A percentile compares a stretch with the other conserved stretches of the same genome.
phyloP scores from a whole-genome alignment of 2,329 filamentous ascomycete species.

The Alternaria metachromatica region DNA sequence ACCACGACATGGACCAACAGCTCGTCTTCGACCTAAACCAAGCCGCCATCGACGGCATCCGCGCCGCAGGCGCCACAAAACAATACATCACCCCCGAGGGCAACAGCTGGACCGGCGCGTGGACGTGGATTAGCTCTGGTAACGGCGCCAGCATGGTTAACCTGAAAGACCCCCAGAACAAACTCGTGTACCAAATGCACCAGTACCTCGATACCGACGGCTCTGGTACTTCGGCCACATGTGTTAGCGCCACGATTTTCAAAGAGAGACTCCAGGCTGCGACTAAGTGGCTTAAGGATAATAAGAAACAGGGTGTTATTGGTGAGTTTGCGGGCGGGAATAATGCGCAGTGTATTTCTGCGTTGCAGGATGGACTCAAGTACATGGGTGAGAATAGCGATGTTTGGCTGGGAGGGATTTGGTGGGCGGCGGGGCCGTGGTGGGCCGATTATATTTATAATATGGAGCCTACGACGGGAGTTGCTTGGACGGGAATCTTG shows the following conservation, averaged over 20 bases:
- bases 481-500: slow-evolving; percentile 48
- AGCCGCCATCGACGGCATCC: slow-evolving; percentile 56
- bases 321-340: slow-evolving; percentile 63
- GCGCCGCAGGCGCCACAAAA: slow-evolving; percentile 51
- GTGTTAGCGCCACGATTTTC: slow-evolving; percentile 62
- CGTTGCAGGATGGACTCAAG: slow-evolving; percentile 58
- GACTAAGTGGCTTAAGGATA: slow-evolving; percentile 61
- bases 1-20: slow-evolving; percentile 52
- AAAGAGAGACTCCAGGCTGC: slow-evolving; percentile 58
- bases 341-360: slow-evolving; percentile 58
- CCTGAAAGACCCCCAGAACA: slow-evolving; percentile 60
- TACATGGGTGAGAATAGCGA: slow-evolving; percentile 58
- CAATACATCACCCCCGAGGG: slow-evolving; percentile 69
- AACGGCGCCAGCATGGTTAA: slow-evolving; percentile 54
- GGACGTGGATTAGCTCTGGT: slow-evolving; percentile 58
- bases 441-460: slow-evolving; percentile 57
- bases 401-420: slow-evolving; percentile 61
- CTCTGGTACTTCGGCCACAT: slow-evolving; percentile 59
- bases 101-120: slow-evolving; percentile 56
- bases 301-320: slow-evolving; percentile 60
- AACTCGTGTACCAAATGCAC: slow-evolving; percentile 67
- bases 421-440: slow-evolving; percentile 65
- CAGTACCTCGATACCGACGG: slow-evolving; percentile 66
- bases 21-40: slow-evolving; percentile 57
- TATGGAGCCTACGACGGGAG: slow-evolving; percentile 58